These are phyloP conservation scores for Saccharomyces uvarum DNA, from an alignment of 1,139 yeast genomes.

Conservation along the genomic window DNA sequence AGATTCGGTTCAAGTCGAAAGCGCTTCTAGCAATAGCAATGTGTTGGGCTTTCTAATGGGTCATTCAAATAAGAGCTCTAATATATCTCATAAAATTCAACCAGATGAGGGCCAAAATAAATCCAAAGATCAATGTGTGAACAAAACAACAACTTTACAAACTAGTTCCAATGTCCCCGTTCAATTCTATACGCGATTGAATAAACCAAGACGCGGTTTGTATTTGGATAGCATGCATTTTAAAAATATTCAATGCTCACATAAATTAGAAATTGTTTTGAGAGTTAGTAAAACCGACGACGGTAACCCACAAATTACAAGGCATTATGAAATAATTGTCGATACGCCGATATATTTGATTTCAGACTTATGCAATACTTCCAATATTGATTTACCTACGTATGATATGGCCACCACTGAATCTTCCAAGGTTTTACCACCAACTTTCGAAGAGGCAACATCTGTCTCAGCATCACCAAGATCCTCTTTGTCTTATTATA, in stretches of 20 bases:
- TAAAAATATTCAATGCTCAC: conserved; percentile 60
- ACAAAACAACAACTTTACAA: not conserved
- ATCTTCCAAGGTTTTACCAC: conserved; percentile 32
- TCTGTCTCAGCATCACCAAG: conserved; percentile 11
- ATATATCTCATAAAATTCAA: not conserved
- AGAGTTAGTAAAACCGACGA: conserved; percentile 58
- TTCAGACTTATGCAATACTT: conserved; percentile 64
- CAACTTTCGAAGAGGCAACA: conserved; percentile 52
- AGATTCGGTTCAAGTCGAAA: not conserved
- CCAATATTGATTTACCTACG: conserved; percentile 61
- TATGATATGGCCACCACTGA: conserved; percentile 41
- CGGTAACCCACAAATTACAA: conserved; percentile 42
- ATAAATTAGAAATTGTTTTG: conserved; percentile 67
- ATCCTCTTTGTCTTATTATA: conserved; percentile 6
- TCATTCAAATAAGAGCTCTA: not conserved
- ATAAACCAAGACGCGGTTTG: conserved; percentile 33
- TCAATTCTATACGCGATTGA: conserved; percentile 13
- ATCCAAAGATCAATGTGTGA: not conserved
- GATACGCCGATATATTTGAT: conserved; percentile 75
- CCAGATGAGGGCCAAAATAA: conserved; percentile 3
- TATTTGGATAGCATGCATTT: conserved; percentile 63
- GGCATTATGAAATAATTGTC: conserved; percentile 81
- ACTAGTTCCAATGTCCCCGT: conserved; percentile 13
- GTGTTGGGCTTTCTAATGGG: conserved; percentile 5
- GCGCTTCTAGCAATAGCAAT: conserved; percentile 1